Percentiles rank a stretch among this genome's conserved stretches.
These are phyloP conservation scores for Trypanosoma lewisi DNA, from an alignment of 208 protist species.

Conservation along the genomic window DNA sequence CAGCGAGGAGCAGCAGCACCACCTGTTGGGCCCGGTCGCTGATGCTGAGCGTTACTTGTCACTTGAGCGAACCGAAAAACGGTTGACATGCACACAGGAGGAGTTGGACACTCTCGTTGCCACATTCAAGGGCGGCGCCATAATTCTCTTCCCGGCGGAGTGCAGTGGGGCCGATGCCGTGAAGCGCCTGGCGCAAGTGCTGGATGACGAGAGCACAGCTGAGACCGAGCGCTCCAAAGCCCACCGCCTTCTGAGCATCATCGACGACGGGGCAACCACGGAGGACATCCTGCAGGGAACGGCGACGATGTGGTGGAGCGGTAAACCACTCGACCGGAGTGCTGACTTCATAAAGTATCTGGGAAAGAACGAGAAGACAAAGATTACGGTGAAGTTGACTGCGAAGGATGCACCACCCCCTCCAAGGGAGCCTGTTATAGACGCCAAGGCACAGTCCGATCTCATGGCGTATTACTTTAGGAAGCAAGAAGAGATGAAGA, in stretches of 20 bases:
- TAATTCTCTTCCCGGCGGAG: constrained; percentile 87
- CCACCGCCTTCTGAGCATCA: constrained; percentile 76
- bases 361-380: constrained; percentile 93
- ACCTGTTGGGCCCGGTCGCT: constrained; percentile 58
- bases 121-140: constrained; percentile 78
- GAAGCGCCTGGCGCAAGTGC: constrained; percentile 49
- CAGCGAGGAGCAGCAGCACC: constrained; percentile 57
- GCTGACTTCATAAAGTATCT: constrained; percentile 81
- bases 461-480: constrained; percentile 91
- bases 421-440: constrained; percentile 79
- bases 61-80: constrained; percentile 61
- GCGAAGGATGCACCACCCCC: constrained; percentile 67
- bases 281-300: constrained; percentile 70
- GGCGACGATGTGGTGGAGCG: constrained; percentile 88
- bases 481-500: constrained; percentile 94
- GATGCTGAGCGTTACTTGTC: constrained; percentile 81
- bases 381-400: constrained; percentile 90
- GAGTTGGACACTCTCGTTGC: constrained; percentile 65
- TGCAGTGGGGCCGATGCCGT: constrained; percentile 78
- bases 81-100: constrained; percentile 53
- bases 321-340: constrained; percentile 74
- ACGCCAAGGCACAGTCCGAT: constrained; percentile 81
- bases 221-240: constrained; percentile 73
- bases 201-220: constrained; percentile 62
- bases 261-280: constrained; percentile 83